Conservation (phyloP, 768 basidiomycete species). For the Collybia sp. region DNA sequence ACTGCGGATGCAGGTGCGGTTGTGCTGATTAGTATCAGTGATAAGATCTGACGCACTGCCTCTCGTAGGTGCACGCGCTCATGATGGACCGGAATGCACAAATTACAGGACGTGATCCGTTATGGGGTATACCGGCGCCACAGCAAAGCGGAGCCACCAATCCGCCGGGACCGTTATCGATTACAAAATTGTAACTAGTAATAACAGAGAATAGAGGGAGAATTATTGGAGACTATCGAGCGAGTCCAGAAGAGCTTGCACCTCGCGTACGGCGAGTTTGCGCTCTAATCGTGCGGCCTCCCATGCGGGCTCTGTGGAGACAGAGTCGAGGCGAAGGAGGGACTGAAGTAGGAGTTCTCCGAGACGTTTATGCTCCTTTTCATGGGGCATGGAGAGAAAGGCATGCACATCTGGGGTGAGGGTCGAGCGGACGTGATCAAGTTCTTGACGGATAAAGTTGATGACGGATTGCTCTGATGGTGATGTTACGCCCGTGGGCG, state of each 20-base stretch:
- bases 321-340: slow-evolving; percentile 82
- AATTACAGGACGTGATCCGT: slow-evolving; percentile 37
- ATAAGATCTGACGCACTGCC: background rate
- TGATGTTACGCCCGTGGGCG: slow-evolving; percentile 17
- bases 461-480: slow-evolving; percentile 49
- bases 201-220: slow-evolving; percentile 7
- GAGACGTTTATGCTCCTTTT: slow-evolving; percentile 50
- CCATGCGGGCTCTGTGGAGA: slow-evolving; percentile 73
- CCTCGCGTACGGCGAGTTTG: slow-evolving; percentile 82
- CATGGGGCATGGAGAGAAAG: slow-evolving; percentile 37
- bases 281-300: slow-evolving; percentile 71
- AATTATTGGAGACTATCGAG: slow-evolving; percentile 53
- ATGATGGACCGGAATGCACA: slow-evolving; percentile 75
- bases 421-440: slow-evolving; percentile 43
- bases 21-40: background rate
- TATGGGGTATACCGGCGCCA: slow-evolving; percentile 10
- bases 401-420: slow-evolving; percentile 54
- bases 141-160: slow-evolving; percentile 11
- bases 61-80: slow-evolving; percentile 52
- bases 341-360: slow-evolving; percentile 83
- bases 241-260: slow-evolving; percentile 77
- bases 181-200: slow-evolving; percentile 23
- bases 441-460: slow-evolving; percentile 49
- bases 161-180: slow-evolving; percentile 16
- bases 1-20: slow-evolving; percentile 69